Evolutionary conservation across 1,284 basidiomycete genomes (phyloP), one percentile per base, ranked within the genome.

Genomic region (Malassezia cuniculi): DNA sequence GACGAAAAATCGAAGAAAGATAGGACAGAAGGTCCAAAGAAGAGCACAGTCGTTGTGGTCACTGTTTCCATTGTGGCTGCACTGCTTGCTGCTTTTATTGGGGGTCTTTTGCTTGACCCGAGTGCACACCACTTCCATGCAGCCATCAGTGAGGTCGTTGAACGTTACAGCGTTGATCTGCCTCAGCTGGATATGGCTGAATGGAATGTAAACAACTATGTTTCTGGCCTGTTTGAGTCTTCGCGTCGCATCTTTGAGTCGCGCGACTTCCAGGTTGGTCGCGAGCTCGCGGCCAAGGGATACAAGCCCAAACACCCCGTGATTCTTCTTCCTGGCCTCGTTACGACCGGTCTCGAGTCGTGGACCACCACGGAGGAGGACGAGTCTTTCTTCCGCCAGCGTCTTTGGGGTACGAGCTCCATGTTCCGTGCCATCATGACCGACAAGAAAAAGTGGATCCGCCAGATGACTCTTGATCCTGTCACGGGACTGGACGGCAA

Each of bases 401-500:
- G 63, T 6, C 48, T 66, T 8, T 66, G 63, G 63, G 61, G 59
- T 4, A 61, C 48, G 37, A 62, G 51, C 41, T 78, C 76, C 31
- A 87, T 89, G 85, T 69, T 90, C 36, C 78, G 83, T 2, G 82
- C 83, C 52, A 82, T 85, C 20, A 78, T 82, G 1, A 82, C 86
- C 57, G 83, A 85, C 58, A 79, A 79, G 50, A 80, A 81, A 31
- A 74, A 73, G 47, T 99, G 93, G 93, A 81, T 95, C 51, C 69
- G 78, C 19, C 80, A 87, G 0, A 78, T 97, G 69, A 79, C 82
- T 71, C 76, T 99, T 7, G 90, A 99, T 68, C 80, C 84, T 0
- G 52, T 57, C 14, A 93, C 89, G 0, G 93, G 90, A 0, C 73
- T 97, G 5, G 90, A 99, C 62, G 85, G 85, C 0, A 76, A 78